These are phyloP conservation scores for Aspergillus intermedius DNA, from an alignment of 2,329 filamentous ascomycete genomes.

Conservation along the genomic window DNA sequence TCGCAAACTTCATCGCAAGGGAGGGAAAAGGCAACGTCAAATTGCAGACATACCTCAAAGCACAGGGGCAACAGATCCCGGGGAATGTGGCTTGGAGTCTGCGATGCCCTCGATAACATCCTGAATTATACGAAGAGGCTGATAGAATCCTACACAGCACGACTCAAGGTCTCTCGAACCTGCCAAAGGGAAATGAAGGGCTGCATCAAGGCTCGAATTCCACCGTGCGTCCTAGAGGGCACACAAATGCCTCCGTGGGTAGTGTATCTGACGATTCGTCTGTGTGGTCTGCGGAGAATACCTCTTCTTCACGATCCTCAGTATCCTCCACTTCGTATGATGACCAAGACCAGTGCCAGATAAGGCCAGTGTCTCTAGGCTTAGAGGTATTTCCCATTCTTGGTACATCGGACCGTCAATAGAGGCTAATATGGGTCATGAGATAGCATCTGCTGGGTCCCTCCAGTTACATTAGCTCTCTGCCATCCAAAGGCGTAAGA, in stretches of 20 bases:
- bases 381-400: neutral
- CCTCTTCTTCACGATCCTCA: neutral
- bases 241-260: neutral
- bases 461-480: constrained; percentile 27
- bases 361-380: neutral
- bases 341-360: neutral
- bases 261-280: neutral
- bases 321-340: neutral
- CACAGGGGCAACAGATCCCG: neutral
- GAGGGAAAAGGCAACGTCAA: neutral
- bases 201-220: no score
- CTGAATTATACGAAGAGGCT: neutral
- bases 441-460: constrained; percentile 8
- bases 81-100: neutral
- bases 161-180: no score
- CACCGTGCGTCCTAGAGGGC: neutral
- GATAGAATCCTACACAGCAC: neutral
- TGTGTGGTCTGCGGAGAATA: neutral
- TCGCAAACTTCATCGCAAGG: neutral
- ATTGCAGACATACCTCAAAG: neutral
- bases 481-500: constrained; percentile 35
- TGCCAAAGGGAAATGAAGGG: no score
- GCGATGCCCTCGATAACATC: neutral
- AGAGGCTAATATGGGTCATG: neutral
- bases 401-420: neutral